phyloP scores from a whole-genome alignment of 495 filamentous ascomycete genomes.

The Hypoxylon trugodes region DNA sequence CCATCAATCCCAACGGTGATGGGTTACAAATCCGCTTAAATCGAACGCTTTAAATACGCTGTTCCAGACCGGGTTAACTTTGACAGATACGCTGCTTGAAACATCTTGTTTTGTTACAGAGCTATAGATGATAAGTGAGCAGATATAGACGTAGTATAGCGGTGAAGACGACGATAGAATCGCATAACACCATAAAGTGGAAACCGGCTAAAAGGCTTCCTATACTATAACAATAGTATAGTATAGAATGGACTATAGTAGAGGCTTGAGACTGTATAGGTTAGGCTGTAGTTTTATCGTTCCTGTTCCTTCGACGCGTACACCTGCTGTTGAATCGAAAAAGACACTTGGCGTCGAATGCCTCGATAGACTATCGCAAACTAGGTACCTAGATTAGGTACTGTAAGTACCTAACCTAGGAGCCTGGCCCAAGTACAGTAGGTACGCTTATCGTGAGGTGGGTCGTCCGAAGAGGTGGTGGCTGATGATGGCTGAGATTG shows the following conservation, averaged over 20 bases:
- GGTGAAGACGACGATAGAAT: slow-evolving; percentile 21
- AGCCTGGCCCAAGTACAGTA: too few species aligned
- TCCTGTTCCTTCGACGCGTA: background rate
- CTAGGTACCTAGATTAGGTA: too few species aligned
- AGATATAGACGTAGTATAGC: slow-evolving; percentile 23
- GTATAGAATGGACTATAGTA: too few species aligned
- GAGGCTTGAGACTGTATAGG: slow-evolving; percentile 2
- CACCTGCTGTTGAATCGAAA: background rate
- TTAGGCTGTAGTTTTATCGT: slow-evolving; percentile 1
- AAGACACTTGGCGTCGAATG: background rate
- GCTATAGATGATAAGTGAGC: slow-evolving; percentile 23
- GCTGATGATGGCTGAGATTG: slow-evolving; percentile 17
- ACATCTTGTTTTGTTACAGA: slow-evolving; percentile 31
- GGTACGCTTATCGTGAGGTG: slow-evolving; percentile 14
- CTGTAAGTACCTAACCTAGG: too few species aligned
- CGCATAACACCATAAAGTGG: background rate
- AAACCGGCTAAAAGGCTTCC: too few species aligned
- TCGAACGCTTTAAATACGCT: slow-evolving; percentile 19
- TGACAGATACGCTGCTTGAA: slow-evolving; percentile 27
- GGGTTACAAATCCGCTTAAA: slow-evolving; percentile 3
- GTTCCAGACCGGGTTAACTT: slow-evolving; percentile 7
- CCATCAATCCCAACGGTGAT: slow-evolving; percentile 4
- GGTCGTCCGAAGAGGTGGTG: slow-evolving; percentile 16
- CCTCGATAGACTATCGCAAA: too few species aligned
- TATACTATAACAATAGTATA: too few species aligned